Evolutionary conservation across 257 asterid genomes (phyloP).

Genomic region (Scutellaria barbata): DNA sequence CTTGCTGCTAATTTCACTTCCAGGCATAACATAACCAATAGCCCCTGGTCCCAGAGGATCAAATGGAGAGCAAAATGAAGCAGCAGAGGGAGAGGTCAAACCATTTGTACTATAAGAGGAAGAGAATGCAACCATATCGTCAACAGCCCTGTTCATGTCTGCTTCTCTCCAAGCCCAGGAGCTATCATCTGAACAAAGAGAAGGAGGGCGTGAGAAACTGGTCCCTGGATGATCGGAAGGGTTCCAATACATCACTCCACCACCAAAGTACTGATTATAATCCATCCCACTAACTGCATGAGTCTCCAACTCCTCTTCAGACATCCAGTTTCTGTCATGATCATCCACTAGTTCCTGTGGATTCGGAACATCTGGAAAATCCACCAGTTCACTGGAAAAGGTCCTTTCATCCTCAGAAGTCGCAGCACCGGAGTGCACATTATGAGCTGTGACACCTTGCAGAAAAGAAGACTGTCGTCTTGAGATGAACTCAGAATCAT

Average conservation of each 20-base stretch:
- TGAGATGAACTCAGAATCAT: conserved; percentile 85
- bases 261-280: conserved; percentile 92
- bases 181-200: conserved; percentile 99
- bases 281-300: conserved; percentile 82
- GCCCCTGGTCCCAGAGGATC: conserved; percentile 87
- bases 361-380: conserved; percentile 61
- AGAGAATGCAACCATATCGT: conserved; percentile 99
- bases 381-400: conserved; percentile 66
- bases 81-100: conserved; percentile 93
- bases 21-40: conserved; percentile 90
- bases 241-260: conserved; percentile 99
- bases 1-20: conserved; percentile 81
- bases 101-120: conserved; percentile 98
- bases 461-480: conserved; percentile 79
- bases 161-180: conserved; percentile 99
- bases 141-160: conserved; percentile 91
- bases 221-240: conserved; percentile 88
- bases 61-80: conserved; percentile 93
- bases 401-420: conserved; percentile 84
- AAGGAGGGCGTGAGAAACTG: conserved; percentile 95
- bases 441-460: conserved; percentile 60
- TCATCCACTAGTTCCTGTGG: conserved; percentile 80
- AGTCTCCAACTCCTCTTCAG: conserved; percentile 93
- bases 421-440: conserved; percentile 56
- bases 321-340: conserved; percentile 86